phyloP scores from a whole-genome alignment of 768 basidiomycete species.

The Coprinellus micaceus region DNA sequence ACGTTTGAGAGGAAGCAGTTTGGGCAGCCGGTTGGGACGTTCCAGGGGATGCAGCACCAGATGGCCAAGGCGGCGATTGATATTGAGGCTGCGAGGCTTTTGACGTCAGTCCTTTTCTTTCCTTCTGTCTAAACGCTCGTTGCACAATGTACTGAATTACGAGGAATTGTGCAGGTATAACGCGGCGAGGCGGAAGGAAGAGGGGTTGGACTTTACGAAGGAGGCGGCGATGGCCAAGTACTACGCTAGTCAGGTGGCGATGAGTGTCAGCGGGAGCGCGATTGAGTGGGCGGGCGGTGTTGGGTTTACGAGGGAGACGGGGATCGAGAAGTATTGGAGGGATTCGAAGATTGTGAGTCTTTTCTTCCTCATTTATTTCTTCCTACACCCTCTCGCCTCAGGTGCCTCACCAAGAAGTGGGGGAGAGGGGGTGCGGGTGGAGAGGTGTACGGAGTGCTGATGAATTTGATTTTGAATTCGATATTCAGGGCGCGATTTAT shows the following conservation, averaged over 20 bases:
- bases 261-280: slow-evolving; percentile 80
- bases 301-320: slow-evolving; percentile 90
- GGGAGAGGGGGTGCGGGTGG: too few relatives aligned
- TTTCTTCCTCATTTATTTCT: background rate
- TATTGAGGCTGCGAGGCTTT: slow-evolving; percentile 82
- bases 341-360: slow-evolving; percentile 89
- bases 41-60: slow-evolving; percentile 96
- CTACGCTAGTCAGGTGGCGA: slow-evolving; percentile 84
- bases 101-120: too few relatives aligned
- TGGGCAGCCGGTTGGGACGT: slow-evolving; percentile 87
- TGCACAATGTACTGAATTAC: too few relatives aligned
- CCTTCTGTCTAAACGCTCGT: too few relatives aligned
- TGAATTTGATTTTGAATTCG: too few relatives aligned
- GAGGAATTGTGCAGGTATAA: too few relatives aligned
- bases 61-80: slow-evolving; percentile 87
- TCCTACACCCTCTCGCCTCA: slow-evolving; percentile 5
- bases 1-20: slow-evolving; percentile 94
- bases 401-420: too few relatives aligned
- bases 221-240: slow-evolving; percentile 99
- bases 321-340: slow-evolving; percentile 94
- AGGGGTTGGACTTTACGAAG: slow-evolving; percentile 79
- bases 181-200: slow-evolving; percentile 91
- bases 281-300: slow-evolving; percentile 97
- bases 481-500: slow-evolving; percentile 80
- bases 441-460: too few relatives aligned